phyloP scores from a whole-genome alignment of 371 early-diverging fungal species.

The Cokeromyces recurvatus region DNA sequence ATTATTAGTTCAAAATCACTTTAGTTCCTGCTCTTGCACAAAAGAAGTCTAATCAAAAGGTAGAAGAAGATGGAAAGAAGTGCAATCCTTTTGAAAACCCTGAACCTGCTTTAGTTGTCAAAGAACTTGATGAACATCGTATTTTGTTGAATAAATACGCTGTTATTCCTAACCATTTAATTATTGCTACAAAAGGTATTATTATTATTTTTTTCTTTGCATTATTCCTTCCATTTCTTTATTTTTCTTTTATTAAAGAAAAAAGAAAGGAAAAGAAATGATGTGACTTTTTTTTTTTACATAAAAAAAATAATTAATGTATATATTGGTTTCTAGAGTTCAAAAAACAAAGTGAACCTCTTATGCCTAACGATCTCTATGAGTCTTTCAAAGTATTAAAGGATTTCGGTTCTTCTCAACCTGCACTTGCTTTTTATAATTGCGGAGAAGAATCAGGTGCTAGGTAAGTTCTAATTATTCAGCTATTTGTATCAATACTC shows the following conservation, averaged over 20 bases:
- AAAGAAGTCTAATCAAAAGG: not conserved
- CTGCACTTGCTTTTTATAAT: constrained; percentile 65
- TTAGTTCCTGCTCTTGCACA: constrained; percentile 18
- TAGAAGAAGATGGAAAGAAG: constrained; percentile 11
- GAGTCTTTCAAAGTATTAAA: constrained; percentile 51
- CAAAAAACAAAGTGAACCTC: constrained; percentile 57
- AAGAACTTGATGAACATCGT: constrained; percentile 51
- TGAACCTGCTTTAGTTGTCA: constrained; percentile 53
- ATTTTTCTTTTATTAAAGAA: no score
- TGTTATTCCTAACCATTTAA: constrained; percentile 59
- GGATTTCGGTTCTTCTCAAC: constrained; percentile 27
- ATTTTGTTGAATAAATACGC: constrained; percentile 76
- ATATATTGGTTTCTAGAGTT: no score
- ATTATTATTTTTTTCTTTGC: not conserved
- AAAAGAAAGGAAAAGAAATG: no score
- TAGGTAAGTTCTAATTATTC: constrained; percentile 35
- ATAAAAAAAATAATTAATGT: no score
- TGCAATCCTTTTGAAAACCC: constrained; percentile 69
- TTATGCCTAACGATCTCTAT: constrained; percentile 54
- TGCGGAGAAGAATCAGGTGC: constrained; percentile 71
- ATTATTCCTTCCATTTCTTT: no score
- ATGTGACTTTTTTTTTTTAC: no score
- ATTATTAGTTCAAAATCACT: constrained; percentile 10
- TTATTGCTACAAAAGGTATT: constrained; percentile 72
- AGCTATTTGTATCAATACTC: not conserved